Conservation (phyloP, 805 yeast genomes). For the Teunomyces tritomae region DNA sequence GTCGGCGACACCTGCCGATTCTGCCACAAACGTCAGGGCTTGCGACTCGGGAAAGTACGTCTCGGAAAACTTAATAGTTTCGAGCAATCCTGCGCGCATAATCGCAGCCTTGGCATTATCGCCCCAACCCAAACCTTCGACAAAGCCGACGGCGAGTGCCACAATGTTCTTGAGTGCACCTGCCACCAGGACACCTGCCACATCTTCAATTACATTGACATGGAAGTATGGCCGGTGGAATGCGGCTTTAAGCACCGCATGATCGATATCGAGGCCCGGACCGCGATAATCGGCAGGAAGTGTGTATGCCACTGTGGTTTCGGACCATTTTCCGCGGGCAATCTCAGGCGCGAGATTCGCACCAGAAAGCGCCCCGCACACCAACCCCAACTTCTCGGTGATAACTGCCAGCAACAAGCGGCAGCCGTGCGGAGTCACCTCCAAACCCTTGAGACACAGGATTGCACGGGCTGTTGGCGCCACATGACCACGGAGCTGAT, state of each 20-base stretch:
- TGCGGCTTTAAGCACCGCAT: slow-evolving; percentile 37
- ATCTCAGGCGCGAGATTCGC: slow-evolving; percentile 48
- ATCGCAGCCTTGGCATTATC: slow-evolving; percentile 49
- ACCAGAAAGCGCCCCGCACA: slow-evolving; percentile 48
- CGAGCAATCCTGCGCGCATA: slow-evolving; percentile 45
- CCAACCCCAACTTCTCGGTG: slow-evolving; percentile 42
- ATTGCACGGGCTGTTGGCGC: slow-evolving; percentile 40
- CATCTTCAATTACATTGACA: slow-evolving; percentile 44
- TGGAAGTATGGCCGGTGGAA: slow-evolving; percentile 49
- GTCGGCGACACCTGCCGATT: slow-evolving; percentile 48
- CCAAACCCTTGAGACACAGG: slow-evolving; percentile 46
- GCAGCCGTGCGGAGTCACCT: slow-evolving; percentile 43
- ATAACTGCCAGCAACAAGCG: slow-evolving; percentile 43
- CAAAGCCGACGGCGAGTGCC: slow-evolving; percentile 46
- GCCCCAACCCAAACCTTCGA: slow-evolving; percentile 49
- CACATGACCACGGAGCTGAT: slow-evolving; percentile 39
- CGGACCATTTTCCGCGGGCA: slow-evolving; percentile 47
- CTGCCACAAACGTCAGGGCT: slow-evolving; percentile 40
- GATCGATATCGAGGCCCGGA: slow-evolving; percentile 40
- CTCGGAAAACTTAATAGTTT: slow-evolving; percentile 40
- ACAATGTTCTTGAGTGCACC: slow-evolving; percentile 48
- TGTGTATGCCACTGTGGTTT: slow-evolving; percentile 44
- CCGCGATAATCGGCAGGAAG: slow-evolving; percentile 40
- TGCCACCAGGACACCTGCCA: slow-evolving; percentile 45
- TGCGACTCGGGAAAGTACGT: slow-evolving; percentile 36